These are phyloP conservation scores for Penicillium crustosum DNA, from an alignment of 2,329 filamentous ascomycete species.

Conservation along the genomic window DNA sequence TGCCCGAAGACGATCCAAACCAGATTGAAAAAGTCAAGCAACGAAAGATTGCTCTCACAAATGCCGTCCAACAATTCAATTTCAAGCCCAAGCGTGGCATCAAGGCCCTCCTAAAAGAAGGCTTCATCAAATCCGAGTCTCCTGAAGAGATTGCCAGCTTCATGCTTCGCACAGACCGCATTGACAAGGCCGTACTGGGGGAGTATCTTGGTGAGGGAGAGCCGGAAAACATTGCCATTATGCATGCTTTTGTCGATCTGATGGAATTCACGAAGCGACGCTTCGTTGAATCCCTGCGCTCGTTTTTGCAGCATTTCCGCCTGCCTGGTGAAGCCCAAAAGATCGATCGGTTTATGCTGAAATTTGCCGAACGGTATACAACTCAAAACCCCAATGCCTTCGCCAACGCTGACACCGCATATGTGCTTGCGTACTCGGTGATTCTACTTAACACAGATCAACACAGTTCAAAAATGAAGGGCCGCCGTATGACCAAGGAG, in stretches of 20 bases:
- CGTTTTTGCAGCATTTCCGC: slow-evolving; percentile 92
- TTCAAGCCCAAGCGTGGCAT: slow-evolving; percentile 96
- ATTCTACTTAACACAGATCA: slow-evolving; percentile 96
- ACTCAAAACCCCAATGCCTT: slow-evolving; percentile 95
- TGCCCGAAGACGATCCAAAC: slow-evolving; percentile 83
- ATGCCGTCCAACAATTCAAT: slow-evolving; percentile 90
- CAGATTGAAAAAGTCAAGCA: slow-evolving; percentile 95
- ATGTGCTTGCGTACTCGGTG: slow-evolving; percentile 92
- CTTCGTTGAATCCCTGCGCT: slow-evolving; percentile 87
- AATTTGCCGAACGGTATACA: slow-evolving; percentile 95
- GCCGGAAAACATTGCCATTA: slow-evolving; percentile 87
- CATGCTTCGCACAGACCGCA: slow-evolving; percentile 72
- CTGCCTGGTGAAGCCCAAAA: slow-evolving; percentile 96
- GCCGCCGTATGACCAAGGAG: slow-evolving; percentile 84
- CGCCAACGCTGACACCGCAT: slow-evolving; percentile 96
- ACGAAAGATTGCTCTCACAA: slow-evolving; percentile 85
- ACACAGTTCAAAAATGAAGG: slow-evolving; percentile 82
- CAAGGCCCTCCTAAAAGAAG: slow-evolving; percentile 77
- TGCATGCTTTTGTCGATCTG: slow-evolving; percentile 94
- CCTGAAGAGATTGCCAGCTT: slow-evolving; percentile 84
- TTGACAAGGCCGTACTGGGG: slow-evolving; percentile 90
- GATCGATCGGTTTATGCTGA: slow-evolving; percentile 99
- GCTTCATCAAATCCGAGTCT: slow-evolving; percentile 78
- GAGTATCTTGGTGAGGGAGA: slow-evolving; percentile 95
- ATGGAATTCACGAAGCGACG: slow-evolving; percentile 93